Evolutionary conservation across 306 rosid species (phyloP).

Genomic region (Pueraria montana): DNA sequence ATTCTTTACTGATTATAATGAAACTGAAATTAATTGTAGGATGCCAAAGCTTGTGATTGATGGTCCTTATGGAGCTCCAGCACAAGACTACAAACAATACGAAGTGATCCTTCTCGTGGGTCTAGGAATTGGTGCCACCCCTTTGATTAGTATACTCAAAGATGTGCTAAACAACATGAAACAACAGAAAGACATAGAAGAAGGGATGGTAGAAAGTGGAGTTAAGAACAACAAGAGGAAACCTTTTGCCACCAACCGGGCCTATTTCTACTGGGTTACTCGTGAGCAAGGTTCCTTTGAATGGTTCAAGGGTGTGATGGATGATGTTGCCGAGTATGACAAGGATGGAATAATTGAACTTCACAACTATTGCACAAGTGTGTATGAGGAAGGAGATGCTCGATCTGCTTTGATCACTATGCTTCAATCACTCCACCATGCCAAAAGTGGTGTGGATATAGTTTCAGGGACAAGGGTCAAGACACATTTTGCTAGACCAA

Average conservation of each 20-base stretch:
- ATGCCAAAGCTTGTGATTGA: slow-evolving; percentile 82
- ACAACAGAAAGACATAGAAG: slow-evolving; percentile 66
- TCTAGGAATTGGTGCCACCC: slow-evolving; percentile 91
- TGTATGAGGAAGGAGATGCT: slow-evolving; percentile 93
- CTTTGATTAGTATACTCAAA: slow-evolving; percentile 82
- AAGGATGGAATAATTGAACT: slow-evolving; percentile 71
- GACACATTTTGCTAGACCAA: slow-evolving; percentile 86
- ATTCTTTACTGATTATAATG: background rate
- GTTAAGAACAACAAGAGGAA: slow-evolving; percentile 58
- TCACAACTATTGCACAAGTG: slow-evolving; percentile 89
- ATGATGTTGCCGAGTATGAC: slow-evolving; percentile 83
- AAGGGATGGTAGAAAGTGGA: slow-evolving; percentile 56
- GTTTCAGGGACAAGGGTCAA: slow-evolving; percentile 87
- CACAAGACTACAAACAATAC: slow-evolving; percentile 89
- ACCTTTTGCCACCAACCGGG: slow-evolving; percentile 76
- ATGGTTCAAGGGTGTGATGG: slow-evolving; percentile 92
- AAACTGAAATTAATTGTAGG: slow-evolving; percentile 52
- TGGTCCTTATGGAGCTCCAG: slow-evolving; percentile 95
- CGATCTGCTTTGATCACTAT: slow-evolving; percentile 86
- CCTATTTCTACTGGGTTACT: slow-evolving; percentile 93
- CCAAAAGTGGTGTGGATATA: slow-evolving; percentile 80
- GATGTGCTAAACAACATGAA: slow-evolving; percentile 86
- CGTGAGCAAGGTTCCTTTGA: slow-evolving; percentile 93
- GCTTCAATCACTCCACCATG: slow-evolving; percentile 89
- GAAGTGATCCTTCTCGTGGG: slow-evolving; percentile 89